Evolutionary conservation across 805 yeast genomes (phyloP).

Genomic region (Yamadazyma paraphyllophila): DNA sequence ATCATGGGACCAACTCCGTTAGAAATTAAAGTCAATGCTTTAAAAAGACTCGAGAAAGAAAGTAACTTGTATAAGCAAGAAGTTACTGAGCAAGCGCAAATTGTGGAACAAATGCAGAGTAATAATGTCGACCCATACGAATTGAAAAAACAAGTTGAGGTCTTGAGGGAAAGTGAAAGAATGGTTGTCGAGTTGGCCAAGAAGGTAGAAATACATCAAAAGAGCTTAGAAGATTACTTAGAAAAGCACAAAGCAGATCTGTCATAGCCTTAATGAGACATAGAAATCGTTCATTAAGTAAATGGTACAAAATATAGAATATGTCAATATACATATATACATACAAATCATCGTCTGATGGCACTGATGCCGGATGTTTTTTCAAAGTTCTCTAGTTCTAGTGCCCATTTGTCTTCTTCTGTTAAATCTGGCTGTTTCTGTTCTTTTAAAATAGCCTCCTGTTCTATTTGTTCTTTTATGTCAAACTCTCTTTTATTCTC

Average conservation of each 20-base stretch:
- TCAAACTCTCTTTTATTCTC: slow-evolving; percentile 81
- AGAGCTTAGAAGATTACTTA: slow-evolving; percentile 37
- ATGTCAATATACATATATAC: neutral
- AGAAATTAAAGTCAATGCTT: slow-evolving; percentile 69
- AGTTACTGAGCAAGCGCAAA: slow-evolving; percentile 48
- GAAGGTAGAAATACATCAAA: slow-evolving; percentile 20
- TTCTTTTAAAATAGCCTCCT: slow-evolving; percentile 33
- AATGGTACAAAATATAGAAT: neutral
- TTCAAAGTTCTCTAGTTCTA: slow-evolving; percentile 31
- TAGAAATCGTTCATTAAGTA: neutral
- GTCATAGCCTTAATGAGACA: neutral
- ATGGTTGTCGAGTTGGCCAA: slow-evolving; percentile 31
- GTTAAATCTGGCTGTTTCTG: slow-evolving; percentile 42
- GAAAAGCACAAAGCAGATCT: slow-evolving; percentile 29
- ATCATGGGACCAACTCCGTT: slow-evolving; percentile 67
- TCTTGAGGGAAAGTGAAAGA: slow-evolving; percentile 36
- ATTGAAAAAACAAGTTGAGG: slow-evolving; percentile 46
- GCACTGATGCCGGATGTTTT: slow-evolving; percentile 17
- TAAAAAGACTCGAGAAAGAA: slow-evolving; percentile 68
- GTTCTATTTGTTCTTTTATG: slow-evolving; percentile 41
- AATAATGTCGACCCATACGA: slow-evolving; percentile 61
- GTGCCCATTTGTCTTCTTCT: slow-evolving; percentile 72
- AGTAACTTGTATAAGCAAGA: slow-evolving; percentile 60
- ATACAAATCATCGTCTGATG: slow-evolving; percentile 7
- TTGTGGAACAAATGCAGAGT: slow-evolving; percentile 46